phyloP scores from a whole-genome alignment of 768 basidiomycete genomes.

The Imleria badia region DNA sequence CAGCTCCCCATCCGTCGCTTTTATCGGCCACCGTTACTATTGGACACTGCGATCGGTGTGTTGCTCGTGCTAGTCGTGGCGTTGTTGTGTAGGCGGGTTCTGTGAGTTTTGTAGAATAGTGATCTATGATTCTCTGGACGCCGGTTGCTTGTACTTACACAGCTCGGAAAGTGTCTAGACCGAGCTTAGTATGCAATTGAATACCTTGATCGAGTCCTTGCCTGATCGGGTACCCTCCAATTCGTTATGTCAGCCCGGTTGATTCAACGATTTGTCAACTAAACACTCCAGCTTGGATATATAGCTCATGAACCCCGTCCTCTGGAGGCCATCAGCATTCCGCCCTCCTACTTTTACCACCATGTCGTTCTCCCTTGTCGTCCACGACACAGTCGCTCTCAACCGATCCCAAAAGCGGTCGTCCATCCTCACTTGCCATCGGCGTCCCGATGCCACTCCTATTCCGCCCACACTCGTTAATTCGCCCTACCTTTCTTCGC shows the following conservation, averaged over 20 bases:
- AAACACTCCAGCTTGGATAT: constrained; percentile 12
- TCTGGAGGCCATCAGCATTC: constrained; percentile 10
- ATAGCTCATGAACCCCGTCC: constrained; percentile 6
- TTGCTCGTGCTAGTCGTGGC: constrained; percentile 67
- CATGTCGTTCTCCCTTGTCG: constrained; percentile 17
- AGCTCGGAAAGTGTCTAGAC: constrained; percentile 23
- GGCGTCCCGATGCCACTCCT: constrained; percentile 40
- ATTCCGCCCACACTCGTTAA: constrained; percentile 58
- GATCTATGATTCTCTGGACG: constrained; percentile 23
- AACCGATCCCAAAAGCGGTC: constrained; percentile 19
- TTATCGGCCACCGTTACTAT: constrained; percentile 54
- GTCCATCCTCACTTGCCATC: constrained; percentile 12
- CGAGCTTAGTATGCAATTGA: constrained; percentile 13
- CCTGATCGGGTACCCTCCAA: constrained; percentile 14
- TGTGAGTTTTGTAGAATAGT: constrained; percentile 31
- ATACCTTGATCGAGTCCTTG: constrained; percentile 20
- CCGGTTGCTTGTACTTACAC: constrained; percentile 14
- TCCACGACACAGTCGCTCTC: constrained; percentile 13
- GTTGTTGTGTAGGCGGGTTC: constrained; percentile 60
- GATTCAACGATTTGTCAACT: constrained; percentile 28
- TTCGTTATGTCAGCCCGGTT: constrained; percentile 27
- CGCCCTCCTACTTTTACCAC: not conserved
- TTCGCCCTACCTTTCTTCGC: constrained; percentile 54
- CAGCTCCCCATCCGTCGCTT: constrained; percentile 14
- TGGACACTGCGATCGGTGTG: constrained; percentile 75